Conservation (phyloP, 1,139 yeast species). For the Protomyces inouyei region DNA sequence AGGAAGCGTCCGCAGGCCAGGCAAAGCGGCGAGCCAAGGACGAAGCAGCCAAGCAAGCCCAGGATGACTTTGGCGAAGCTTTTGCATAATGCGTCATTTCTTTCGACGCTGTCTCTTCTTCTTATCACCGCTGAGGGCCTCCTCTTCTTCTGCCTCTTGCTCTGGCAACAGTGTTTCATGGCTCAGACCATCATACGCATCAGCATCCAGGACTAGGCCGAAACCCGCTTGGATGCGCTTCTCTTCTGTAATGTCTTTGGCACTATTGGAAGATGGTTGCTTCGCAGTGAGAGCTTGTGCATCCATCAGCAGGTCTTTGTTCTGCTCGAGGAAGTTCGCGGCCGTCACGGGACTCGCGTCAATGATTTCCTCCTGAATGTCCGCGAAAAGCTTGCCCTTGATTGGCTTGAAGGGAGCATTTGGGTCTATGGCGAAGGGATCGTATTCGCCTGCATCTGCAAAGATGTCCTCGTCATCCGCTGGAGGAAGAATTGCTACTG, state of each 20-base stretch:
- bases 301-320: not conserved
- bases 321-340: not conserved
- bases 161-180: not conserved
- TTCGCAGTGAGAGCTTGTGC: not conserved
- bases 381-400: not conserved
- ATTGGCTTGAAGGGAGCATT: not conserved
- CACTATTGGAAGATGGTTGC: not conserved
- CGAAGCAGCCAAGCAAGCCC: constrained; percentile 5
- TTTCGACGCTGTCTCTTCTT: not conserved
- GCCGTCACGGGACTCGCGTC: not conserved
- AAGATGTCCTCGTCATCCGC: not conserved
- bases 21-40: constrained; percentile 5
- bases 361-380: not conserved
- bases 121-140: not conserved
- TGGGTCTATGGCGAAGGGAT: not conserved
- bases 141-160: not conserved
- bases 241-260: not conserved
- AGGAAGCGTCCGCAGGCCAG: not conserved
- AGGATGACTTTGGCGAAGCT: constrained; percentile 4
- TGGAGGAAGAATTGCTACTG: not conserved
- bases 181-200: not conserved
- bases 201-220: not conserved
- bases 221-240: not conserved
- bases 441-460: not conserved
- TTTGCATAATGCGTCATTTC: not conserved